A percentile compares a stretch with the other conserved stretches of the same genome.
phyloP scores from a whole-genome alignment of 1,139 yeast species.

The Yamadazyma mexicana region DNA sequence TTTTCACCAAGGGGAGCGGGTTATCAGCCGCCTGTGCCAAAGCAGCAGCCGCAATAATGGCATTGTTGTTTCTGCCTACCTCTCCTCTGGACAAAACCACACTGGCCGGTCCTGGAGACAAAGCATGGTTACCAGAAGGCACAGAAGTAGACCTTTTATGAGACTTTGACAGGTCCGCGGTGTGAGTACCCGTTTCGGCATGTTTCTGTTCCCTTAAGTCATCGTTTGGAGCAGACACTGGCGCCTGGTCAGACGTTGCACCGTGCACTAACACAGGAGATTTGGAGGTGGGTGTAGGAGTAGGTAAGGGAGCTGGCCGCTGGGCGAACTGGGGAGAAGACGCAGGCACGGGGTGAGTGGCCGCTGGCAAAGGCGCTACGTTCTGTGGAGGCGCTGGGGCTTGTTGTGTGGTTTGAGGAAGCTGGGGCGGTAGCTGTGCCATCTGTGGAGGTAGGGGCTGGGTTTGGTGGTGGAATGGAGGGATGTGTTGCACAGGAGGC shows the following conservation, averaged over 20 bases:
- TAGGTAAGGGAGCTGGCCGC: no score
- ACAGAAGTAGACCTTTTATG: conserved; percentile 2
- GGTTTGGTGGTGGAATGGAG: not conserved
- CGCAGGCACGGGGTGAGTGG: no score
- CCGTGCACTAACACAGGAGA: not conserved
- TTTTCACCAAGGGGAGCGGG: conserved; percentile 49
- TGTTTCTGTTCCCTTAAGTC: no score
- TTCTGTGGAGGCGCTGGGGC: not conserved
- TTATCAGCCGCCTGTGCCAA: conserved; percentile 70
- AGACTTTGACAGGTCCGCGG: no score
- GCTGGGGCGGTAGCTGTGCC: conserved; percentile 1
- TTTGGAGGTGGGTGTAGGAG: not conserved
- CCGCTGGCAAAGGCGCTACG: no score
- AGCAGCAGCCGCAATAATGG: conserved; percentile 69
- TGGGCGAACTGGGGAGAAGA: no score
- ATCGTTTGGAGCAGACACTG: no score
- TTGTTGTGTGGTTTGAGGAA: not conserved
- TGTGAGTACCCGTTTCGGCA: no score
- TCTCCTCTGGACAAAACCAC: conserved; percentile 50
- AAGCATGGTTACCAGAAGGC: conserved; percentile 3
- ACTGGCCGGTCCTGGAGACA: conserved; percentile 22
- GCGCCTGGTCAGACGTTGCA: no score
- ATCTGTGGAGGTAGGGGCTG: not conserved
- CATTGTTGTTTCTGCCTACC: conserved; percentile 35
- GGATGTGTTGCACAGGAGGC: not conserved